Conservation (phyloP, 139 green algal genomes). For the Picochlorum sp. region DNA sequence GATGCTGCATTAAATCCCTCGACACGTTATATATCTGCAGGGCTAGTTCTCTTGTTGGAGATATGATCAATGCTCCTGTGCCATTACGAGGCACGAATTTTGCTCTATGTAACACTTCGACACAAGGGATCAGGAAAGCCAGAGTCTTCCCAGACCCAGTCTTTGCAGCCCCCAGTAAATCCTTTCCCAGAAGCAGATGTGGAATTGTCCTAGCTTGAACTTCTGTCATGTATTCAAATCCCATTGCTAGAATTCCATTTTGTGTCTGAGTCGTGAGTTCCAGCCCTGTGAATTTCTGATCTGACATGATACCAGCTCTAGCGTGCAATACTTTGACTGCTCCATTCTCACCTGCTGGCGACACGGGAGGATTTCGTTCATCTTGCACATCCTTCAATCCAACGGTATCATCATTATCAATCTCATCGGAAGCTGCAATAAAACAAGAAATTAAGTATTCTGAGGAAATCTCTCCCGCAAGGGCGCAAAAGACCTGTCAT, state of each 20-base stretch:
- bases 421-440: too few species aligned
- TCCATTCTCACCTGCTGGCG: too few species aligned
- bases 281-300: constrained; percentile 53
- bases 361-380: too few species aligned
- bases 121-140: constrained; percentile 87
- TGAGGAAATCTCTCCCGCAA: too few species aligned
- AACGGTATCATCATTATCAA: too few species aligned
- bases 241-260: constrained; percentile 62
- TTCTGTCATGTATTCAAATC: constrained; percentile 81
- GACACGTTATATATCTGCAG: constrained; percentile 96
- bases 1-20: constrained; percentile 80
- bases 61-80: constrained; percentile 84
- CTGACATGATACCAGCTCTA: constrained; percentile 68
- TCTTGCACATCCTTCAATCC: too few species aligned
- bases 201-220: constrained; percentile 93
- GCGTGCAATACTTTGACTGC: too few species aligned
- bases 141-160: constrained; percentile 98
- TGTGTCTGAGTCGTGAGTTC: constrained; percentile 50
- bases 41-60: constrained; percentile 87
- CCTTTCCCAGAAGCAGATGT: constrained; percentile 73
- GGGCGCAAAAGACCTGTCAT: too few species aligned
- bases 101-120: constrained; percentile 84
- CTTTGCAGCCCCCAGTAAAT: constrained; percentile 88
- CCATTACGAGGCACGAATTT: constrained; percentile 95
- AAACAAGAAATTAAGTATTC: too few species aligned